phyloP scores from a whole-genome alignment of 176 grass and related monocot genomes.

The bread wheat (Triticum aestivum) region IWGSC_CS_RefSeq_v2.1 NC_057800.1:508383365-508383864 shows the following conservation, averaged over 20 bases:
- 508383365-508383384: conserved; percentile 60
- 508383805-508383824: neutral
- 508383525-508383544: conserved; percentile 61
- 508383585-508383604: neutral
- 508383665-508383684: neutral
- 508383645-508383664: neutral
- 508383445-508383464: conserved; percentile 60
- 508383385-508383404: conserved; percentile 82
- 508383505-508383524: conserved; percentile 77
- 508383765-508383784: neutral
- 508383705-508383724: too few relatives aligned
- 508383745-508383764: neutral
- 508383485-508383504: conserved; percentile 92
- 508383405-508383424: conserved; percentile 89
- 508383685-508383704: too few relatives aligned
- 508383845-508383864: neutral
- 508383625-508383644: conserved; percentile 4
- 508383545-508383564: conserved; percentile 69
- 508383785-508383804: neutral
- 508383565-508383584: conserved; percentile 61
- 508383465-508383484: conserved; percentile 87
- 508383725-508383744: neutral
- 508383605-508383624: neutral
- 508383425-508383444: conserved; percentile 54
- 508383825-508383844: neutral